Evolutionary conservation across 495 filamentous ascomycete genomes (phyloP).

Genomic region (Patellaria atrata): DNA sequence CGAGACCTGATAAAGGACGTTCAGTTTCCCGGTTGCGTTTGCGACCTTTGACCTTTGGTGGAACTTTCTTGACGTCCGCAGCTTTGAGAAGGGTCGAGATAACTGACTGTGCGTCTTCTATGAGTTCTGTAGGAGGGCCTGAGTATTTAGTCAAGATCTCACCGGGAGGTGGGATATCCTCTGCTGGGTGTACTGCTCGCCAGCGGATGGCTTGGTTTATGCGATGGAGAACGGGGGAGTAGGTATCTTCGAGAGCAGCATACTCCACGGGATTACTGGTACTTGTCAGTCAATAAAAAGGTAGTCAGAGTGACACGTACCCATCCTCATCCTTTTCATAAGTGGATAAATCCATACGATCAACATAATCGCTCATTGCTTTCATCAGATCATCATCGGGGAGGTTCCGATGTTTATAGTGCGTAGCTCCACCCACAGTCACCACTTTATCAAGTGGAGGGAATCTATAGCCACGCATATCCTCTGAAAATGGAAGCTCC

Average conservation of each 20-base stretch:
- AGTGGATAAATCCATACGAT: constrained; percentile 75
- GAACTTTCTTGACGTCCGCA: constrained; percentile 83
- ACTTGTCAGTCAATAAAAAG: constrained; percentile 22
- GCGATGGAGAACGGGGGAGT: constrained; percentile 83
- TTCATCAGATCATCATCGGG: constrained; percentile 57
- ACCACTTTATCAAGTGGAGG: constrained; percentile 78
- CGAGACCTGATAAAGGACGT: constrained; percentile 82
- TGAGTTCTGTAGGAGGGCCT: constrained; percentile 52
- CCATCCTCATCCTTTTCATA: constrained; percentile 55
- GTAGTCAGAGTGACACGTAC: constrained; percentile 28
- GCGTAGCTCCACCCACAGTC: constrained; percentile 72
- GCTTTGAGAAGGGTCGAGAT: constrained; percentile 49
- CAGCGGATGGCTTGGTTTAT: constrained; percentile 71
- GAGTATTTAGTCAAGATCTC: constrained; percentile 61
- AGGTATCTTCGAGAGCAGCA: constrained; percentile 67
- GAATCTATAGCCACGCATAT: constrained; percentile 77
- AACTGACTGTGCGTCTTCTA: constrained; percentile 37
- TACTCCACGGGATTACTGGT: constrained; percentile 54
- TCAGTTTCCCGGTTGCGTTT: constrained; percentile 53
- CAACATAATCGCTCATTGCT: constrained; percentile 83
- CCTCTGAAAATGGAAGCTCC: constrained; percentile 88
- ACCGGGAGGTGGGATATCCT: constrained; percentile 49
- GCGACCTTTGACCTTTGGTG: constrained; percentile 60
- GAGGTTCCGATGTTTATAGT: constrained; percentile 75
- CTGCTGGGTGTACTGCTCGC: constrained; percentile 53